These are phyloP conservation scores for Antrodiella citrinella DNA, from an alignment of 768 basidiomycete species.

Conservation along the genomic window DNA sequence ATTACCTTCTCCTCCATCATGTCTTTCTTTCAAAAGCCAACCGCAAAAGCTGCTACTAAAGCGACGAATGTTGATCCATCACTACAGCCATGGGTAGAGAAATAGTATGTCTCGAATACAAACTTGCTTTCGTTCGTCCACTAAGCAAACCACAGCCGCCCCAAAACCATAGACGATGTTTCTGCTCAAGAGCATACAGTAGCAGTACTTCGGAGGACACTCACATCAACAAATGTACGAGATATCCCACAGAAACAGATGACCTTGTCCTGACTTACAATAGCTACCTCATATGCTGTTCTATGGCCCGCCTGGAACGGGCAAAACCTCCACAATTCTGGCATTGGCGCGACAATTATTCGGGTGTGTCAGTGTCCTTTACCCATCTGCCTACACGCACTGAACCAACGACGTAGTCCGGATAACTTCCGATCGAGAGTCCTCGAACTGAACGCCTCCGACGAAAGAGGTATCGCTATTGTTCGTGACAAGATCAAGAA, in stretches of 20 bases:
- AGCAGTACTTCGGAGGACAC: conserved; percentile 81
- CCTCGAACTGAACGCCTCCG: conserved; percentile 95
- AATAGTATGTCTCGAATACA: conserved; percentile 61
- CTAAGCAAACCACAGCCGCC: no score
- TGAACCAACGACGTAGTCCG: conserved; percentile 43
- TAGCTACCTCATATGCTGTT: conserved; percentile 99
- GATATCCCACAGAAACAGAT: no score
- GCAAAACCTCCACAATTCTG: conserved; percentile 97
- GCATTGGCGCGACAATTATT: conserved; percentile 91
- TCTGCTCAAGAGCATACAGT: conserved; percentile 97
- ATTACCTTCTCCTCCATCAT: conserved; percentile 36
- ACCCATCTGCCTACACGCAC: neutral
- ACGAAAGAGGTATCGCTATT: conserved; percentile 94
- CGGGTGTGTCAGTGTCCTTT: conserved; percentile 46
- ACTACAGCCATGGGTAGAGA: conserved; percentile 95
- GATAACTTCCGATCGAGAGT: conserved; percentile 92
- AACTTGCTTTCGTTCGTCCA: neutral
- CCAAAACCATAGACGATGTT: conserved; percentile 96
- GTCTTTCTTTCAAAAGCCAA: conserved; percentile 54
- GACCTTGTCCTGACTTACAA: no score
- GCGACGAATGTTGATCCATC: conserved; percentile 37
- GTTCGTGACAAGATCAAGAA: conserved; percentile 98
- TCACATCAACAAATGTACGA: conserved; percentile 89
- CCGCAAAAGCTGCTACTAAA: conserved; percentile 19
- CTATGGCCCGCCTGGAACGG: conserved; percentile 98